phyloP scores from a whole-genome alignment of 140 eudicot species.

The Stevia rebaudiana region DNA sequence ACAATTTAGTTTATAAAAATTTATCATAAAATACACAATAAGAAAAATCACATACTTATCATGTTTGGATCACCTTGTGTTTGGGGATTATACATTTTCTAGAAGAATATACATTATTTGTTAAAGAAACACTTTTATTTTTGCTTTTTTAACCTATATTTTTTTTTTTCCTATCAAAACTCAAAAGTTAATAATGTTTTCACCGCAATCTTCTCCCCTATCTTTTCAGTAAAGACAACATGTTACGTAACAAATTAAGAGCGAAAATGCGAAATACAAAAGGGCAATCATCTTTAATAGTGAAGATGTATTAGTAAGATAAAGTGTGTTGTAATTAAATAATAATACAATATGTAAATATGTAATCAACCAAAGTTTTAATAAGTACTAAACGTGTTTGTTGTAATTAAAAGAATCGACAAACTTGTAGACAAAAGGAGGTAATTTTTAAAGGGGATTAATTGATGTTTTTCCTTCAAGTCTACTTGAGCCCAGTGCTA shows the following conservation, averaged over 20 bases:
- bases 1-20: no score
- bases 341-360: background rate
- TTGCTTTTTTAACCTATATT: background rate
- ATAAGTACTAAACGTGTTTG: background rate
- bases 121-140: background rate
- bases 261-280: background rate
- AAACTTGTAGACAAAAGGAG: background rate
- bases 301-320: background rate
- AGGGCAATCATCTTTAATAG: background rate
- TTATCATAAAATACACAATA: no score
- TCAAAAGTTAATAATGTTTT: background rate
- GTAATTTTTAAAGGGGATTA: background rate
- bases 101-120: background rate
- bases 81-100: background rate
- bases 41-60: no score
- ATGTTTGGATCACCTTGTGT: no score
- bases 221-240: background rate
- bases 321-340: background rate
- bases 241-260: background rate
- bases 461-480: constrained; percentile 21
- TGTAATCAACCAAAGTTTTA: background rate
- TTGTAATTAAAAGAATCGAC: background rate
- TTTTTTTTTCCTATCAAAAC: no score
- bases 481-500: constrained; percentile 41
- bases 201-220: background rate